Base-by-base conservation (phyloP, 2,329 filamentous ascomycete species). In the Penicillium sp. region DNA sequence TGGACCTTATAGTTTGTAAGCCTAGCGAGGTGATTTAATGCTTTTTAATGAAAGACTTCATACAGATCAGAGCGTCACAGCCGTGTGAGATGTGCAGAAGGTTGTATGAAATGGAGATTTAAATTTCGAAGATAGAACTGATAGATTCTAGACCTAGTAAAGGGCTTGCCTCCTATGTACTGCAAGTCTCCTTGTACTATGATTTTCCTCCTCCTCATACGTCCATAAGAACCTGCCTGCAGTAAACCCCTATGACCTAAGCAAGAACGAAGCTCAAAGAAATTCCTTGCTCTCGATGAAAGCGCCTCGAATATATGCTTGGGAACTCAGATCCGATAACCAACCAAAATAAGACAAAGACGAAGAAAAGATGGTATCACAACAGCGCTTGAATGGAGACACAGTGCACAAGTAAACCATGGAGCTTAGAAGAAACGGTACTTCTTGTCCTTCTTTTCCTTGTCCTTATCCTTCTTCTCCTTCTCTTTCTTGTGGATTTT, bases 401-500 rank as follows among this genome's bases (percentile, higher is more conserved):
- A 62, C 43, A 46, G 50, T 54, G 43, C 56, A 54, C 29, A 39
- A n/a, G 16, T 50, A 16, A 16, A 31, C 29, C 4, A 26, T n/a
- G 46, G 21, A 21, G 10, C 60, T 73, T 71, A 56, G 68, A 84
- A 85, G 68, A 84, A 83, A 64, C 83, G 81, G 67, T 83, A 80
- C 60, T 86, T 86, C 74, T 54, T 54, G 16, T 54, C 52, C 35
- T 54, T 54, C 43, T 54, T 48, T 10, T 54, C 44, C 43, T 51
- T 51, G 11, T 51, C 47, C 31, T 50, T 53, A 10, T 52, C 50
- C 35, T 54, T 54, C 51, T 81, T 78, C 55, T 81, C 80, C 27
- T 55, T 55, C 7, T 54, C 53, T 33, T 55, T 54, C 52, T 81
- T 76, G 70, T 63, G 75, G 9, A 62, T 67, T 62, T 69, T 70